A percentile compares a stretch with the other conserved stretches of the same genome.
Conservation (phyloP, 192 early-diverging fungal species). For the Chytriomyces sp. region DNA sequence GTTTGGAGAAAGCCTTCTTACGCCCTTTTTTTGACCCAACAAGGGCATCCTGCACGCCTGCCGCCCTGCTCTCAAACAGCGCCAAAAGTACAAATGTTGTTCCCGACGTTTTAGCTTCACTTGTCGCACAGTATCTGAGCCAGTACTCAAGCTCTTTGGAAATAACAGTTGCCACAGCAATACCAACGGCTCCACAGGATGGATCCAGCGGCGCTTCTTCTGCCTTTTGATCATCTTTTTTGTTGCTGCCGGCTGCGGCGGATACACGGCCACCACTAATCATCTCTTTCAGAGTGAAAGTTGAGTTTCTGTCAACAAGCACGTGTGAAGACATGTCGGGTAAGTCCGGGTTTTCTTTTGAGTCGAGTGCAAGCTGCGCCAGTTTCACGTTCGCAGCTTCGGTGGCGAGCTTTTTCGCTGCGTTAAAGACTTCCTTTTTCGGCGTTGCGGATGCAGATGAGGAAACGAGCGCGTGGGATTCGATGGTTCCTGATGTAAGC, state of each 20-base stretch:
- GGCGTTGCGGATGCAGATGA: conserved; percentile 13
- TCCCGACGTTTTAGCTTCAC: conserved; percentile 38
- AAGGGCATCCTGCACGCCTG: conserved; percentile 20
- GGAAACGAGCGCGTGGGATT: background rate
- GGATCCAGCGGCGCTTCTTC: conserved; percentile 4
- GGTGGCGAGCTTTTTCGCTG: conserved; percentile 60
- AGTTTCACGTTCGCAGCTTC: conserved; percentile 50
- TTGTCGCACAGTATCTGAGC: conserved; percentile 42
- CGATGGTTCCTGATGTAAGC: conserved; percentile 29
- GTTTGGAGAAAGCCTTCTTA: conserved; percentile 12
- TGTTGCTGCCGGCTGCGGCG: background rate
- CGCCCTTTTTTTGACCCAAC: conserved; percentile 21
- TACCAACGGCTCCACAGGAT: conserved; percentile 16
- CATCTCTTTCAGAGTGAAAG: conserved; percentile 46
- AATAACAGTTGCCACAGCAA: conserved; percentile 14
- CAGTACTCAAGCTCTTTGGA: conserved; percentile 37
- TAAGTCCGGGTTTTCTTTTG: conserved; percentile 47
- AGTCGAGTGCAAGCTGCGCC: conserved; percentile 44
- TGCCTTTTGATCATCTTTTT: background rate
- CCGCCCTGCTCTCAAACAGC: conserved; percentile 36
- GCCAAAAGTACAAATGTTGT: conserved; percentile 50
- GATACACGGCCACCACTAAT: conserved; percentile 28
- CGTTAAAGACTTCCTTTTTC: conserved; percentile 52
- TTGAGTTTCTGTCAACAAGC: conserved; percentile 45
- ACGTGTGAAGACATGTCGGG: conserved; percentile 46